Evolutionary conservation across 208 protist species (phyloP).

Genomic region (Tritrichomonas foetus): DNA sequence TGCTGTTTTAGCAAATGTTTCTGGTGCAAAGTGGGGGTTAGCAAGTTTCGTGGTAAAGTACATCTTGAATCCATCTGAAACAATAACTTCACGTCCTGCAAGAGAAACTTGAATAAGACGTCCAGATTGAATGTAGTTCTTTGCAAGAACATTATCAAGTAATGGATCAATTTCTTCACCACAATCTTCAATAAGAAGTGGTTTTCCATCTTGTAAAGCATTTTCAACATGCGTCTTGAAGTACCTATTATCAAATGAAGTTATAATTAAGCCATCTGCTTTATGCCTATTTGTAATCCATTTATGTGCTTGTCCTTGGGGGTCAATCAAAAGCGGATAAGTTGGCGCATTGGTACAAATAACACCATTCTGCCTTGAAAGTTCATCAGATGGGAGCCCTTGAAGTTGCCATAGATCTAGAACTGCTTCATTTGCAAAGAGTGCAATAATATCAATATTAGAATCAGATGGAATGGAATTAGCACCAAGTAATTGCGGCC

Average conservation of each 20-base stretch:
- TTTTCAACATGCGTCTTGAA: constrained; percentile 84
- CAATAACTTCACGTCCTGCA: constrained; percentile 63
- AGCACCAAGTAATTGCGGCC: constrained; percentile 53
- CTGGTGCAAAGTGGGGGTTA: constrained; percentile 92
- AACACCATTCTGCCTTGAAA: constrained; percentile 97
- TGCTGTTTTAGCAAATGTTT: constrained; percentile 89
- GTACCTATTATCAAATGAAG: constrained; percentile 76
- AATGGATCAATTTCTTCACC: constrained; percentile 92
- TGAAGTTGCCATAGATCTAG: constrained; percentile 94
- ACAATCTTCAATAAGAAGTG: constrained; percentile 86
- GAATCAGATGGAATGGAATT: constrained; percentile 61
- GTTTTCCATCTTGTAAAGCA: constrained; percentile 70
- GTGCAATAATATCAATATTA: constrained; percentile 82
- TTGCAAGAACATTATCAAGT: constrained; percentile 92
- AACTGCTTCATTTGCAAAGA: constrained; percentile 85
- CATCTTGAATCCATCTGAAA: constrained; percentile 63
- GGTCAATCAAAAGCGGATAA: constrained; percentile 93
- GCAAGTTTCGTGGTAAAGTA: constrained; percentile 94
- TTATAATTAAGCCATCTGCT: constrained; percentile 68
- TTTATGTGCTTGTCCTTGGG: constrained; percentile 87
- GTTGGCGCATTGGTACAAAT: constrained; percentile 83
- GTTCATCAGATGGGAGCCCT: constrained; percentile 90
- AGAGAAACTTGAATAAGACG: constrained; percentile 68
- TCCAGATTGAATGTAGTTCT: constrained; percentile 73
- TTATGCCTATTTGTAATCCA: constrained; percentile 78